Percentiles rank a stretch among this genome's conserved stretches.
phyloP scores from a whole-genome alignment of 164 flowering plant species.

The Aristolochia californica region DNA sequence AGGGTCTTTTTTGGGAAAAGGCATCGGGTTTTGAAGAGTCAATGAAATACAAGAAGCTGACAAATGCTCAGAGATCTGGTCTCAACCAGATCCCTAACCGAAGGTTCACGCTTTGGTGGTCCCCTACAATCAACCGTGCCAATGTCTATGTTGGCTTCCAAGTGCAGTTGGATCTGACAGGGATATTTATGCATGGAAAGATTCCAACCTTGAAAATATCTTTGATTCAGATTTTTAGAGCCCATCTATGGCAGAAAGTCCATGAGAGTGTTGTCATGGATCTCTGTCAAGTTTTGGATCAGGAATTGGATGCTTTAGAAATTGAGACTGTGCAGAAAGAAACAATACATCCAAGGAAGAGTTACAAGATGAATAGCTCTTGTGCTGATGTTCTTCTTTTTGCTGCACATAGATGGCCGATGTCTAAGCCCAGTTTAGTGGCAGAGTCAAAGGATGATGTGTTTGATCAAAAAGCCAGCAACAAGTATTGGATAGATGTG shows the following conservation, averaged over 20 bases:
- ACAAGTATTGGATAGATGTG: constrained; percentile 99
- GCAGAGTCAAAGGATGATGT: constrained; percentile 90
- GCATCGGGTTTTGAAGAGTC: constrained; percentile 99
- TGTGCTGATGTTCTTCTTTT: constrained; percentile 97
- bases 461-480: constrained; percentile 97
- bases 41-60: constrained; percentile 96
- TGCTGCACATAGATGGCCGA: constrained; percentile 99
- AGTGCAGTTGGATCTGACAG: constrained; percentile 93
- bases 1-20: constrained; percentile 99
- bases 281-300: constrained; percentile 96
- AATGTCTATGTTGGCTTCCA: constrained; percentile 99
- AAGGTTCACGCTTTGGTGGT: constrained; percentile 99
- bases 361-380: constrained; percentile 99
- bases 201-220: constrained; percentile 98
- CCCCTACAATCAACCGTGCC: constrained; percentile 94
- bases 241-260: constrained; percentile 97
- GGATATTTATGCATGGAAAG: constrained; percentile 99
- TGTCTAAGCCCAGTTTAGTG: constrained; percentile 98
- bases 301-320: constrained; percentile 95
- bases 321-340: constrained; percentile 99
- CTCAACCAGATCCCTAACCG: constrained; percentile 98
- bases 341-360: constrained; percentile 98
- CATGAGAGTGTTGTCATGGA: constrained; percentile 99
- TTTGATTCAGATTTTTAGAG: constrained; percentile 93
- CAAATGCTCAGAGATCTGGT: constrained; percentile 99